Percentiles rank a stretch among this genome's conserved stretches.
Evolutionary conservation across 1,139 yeast species (phyloP).

Genomic region (Diutina siamensis): DNA sequence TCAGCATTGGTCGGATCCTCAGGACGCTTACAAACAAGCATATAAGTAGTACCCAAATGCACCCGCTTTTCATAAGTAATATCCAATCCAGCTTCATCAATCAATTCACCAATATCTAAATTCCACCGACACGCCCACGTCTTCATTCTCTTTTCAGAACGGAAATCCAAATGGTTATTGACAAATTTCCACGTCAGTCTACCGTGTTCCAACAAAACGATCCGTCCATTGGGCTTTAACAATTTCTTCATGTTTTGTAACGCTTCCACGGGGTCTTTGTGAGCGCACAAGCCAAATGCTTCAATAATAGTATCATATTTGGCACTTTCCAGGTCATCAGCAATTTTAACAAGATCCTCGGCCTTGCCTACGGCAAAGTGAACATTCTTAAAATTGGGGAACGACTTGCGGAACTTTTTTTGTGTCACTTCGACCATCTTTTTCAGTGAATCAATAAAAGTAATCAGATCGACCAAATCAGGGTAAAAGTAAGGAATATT

Average conservation of each 20-base stretch:
- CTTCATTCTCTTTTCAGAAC: constrained; percentile 74
- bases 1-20: constrained; percentile 42
- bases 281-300: constrained; percentile 93
- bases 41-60: constrained; percentile 94
- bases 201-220: constrained; percentile 85
- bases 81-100: constrained; percentile 76
- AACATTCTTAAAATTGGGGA: constrained; percentile 56
- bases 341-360: constrained; percentile 60
- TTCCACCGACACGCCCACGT: constrained; percentile 99
- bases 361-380: constrained; percentile 91
- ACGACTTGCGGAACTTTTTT: constrained; percentile 56
- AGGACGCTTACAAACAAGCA: constrained; percentile 61
- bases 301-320: constrained; percentile 87
- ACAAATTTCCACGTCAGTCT: constrained; percentile 70
- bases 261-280: constrained; percentile 82
- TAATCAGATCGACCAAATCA: constrained; percentile 51
- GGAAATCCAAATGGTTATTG: constrained; percentile 69
- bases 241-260: constrained; percentile 60
- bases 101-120: constrained; percentile 76
- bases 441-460: constrained; percentile 73
- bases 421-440: constrained; percentile 81
- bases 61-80: constrained; percentile 68
- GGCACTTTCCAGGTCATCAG: constrained; percentile 25
- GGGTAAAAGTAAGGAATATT: constrained; percentile 67
- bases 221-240: constrained; percentile 84